These are phyloP conservation scores for Elsinoe arachidis DNA, from an alignment of 2,329 filamentous ascomycete genomes.

Conservation along the genomic window DNA sequence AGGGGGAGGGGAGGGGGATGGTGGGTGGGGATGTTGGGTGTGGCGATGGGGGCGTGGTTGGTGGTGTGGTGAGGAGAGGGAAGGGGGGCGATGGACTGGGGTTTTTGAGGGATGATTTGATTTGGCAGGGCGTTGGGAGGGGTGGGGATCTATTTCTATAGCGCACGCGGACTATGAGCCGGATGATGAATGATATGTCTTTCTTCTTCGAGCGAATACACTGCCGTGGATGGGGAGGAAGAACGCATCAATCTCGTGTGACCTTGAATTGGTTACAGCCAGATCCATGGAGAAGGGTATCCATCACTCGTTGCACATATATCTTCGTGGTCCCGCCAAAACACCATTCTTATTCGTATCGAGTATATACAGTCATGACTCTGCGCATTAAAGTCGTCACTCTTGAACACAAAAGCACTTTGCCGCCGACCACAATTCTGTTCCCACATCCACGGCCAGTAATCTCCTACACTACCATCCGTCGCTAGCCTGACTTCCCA, in stretches of 20 bases:
- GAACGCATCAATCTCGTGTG: background rate
- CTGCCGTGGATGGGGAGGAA: no score
- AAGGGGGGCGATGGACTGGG: background rate
- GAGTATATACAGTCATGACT: constrained; percentile 10
- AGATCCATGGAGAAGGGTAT: background rate
- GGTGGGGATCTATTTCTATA: background rate
- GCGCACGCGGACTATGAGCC: background rate
- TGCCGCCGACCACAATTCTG: background rate
- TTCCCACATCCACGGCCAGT: background rate
- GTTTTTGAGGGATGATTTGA: background rate
- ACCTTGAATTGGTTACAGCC: background rate
- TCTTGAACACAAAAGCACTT: background rate
- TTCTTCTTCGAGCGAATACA: no score
- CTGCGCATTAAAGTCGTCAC: constrained; percentile 5
- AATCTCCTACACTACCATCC: background rate
- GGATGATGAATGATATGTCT: no score
- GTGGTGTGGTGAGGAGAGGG: background rate
- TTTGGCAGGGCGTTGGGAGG: background rate
- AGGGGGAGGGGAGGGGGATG: background rate
- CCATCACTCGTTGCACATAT: no score
- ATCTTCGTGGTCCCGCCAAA: background rate
- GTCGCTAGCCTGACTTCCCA: background rate
- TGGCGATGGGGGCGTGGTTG: background rate
- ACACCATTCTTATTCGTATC: constrained; percentile 7
- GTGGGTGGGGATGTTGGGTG: background rate